Percentiles rank a stretch among this genome's conserved stretches.
Evolutionary conservation across 352 stramenopile genomes (phyloP).

Genomic region (Phytophthora pini): DNA sequence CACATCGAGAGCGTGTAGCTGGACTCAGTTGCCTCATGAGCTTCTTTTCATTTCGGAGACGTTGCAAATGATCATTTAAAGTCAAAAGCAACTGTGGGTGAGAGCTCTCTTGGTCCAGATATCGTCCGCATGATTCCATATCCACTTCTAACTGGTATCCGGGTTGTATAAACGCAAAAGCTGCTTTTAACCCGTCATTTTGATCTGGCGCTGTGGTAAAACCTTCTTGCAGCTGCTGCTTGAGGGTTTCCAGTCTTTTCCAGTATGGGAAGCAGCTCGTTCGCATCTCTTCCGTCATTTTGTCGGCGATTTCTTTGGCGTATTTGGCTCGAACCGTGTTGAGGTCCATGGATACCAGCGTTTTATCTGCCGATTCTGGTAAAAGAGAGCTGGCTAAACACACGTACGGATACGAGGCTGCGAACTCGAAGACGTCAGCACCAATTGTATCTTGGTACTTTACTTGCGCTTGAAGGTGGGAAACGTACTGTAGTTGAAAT

Average conservation of each 20-base stretch:
- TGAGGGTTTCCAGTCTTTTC: constrained; percentile 44
- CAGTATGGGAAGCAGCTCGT: constrained; percentile 54
- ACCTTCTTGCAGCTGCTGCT: constrained; percentile 39
- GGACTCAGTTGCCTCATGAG: constrained; percentile 36
- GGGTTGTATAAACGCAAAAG: constrained; percentile 8
- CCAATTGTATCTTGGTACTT: constrained; percentile 49
- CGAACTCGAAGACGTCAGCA: constrained; percentile 57
- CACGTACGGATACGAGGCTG: constrained; percentile 49
- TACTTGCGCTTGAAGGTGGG: constrained; percentile 32
- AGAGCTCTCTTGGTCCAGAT: constrained; percentile 15
- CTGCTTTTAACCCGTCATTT: constrained; percentile 12
- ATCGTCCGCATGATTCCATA: constrained; percentile 12
- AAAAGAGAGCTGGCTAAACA: constrained; percentile 27
- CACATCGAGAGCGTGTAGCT: constrained; percentile 18
- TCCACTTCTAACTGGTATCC: constrained; percentile 10
- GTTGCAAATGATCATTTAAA: constrained; percentile 29
- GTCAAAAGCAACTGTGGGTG: constrained; percentile 15
- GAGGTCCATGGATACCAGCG: constrained; percentile 28
- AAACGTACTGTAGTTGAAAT: constrained; percentile 40
- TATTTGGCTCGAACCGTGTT: constrained; percentile 50
- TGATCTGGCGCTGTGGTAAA: constrained; percentile 18
- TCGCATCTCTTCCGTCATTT: constrained; percentile 53
- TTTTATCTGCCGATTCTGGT: constrained; percentile 8
- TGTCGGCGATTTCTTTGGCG: constrained; percentile 52
- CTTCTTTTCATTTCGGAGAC: constrained; percentile 46